A percentile compares a stretch with the other conserved stretches of the same genome.
These are phyloP conservation scores for Arthrobotrys iridis DNA, from an alignment of 2,329 filamentous ascomycete species.

Conservation along the genomic window DNA sequence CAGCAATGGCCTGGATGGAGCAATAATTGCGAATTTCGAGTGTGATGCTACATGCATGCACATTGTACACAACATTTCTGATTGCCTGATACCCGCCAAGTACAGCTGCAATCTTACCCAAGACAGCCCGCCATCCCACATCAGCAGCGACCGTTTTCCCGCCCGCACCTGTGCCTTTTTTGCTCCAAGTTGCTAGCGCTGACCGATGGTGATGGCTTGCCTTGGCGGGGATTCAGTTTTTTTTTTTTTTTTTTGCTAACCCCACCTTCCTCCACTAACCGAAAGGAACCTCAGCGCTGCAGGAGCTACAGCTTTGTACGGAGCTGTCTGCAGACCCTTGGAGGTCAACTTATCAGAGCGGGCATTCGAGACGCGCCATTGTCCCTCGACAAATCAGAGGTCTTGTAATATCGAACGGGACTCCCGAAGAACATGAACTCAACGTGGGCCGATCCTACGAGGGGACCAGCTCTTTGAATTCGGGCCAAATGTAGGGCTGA, in stretches of 20 bases:
- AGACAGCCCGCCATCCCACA: slow-evolving; percentile 5
- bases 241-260: slow-evolving; percentile 22
- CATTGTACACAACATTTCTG: neutral
- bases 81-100: slow-evolving; percentile 10
- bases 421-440: slow-evolving; percentile 43
- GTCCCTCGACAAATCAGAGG: slow-evolving; percentile 42
- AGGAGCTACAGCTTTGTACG: neutral
- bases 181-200: slow-evolving; percentile 30
- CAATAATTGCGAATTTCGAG: slow-evolving; percentile 12
- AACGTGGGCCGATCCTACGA: slow-evolving; percentile 38
- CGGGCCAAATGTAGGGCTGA: slow-evolving; percentile 43
- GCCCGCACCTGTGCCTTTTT: neutral
- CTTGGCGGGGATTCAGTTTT: slow-evolving; percentile 25
- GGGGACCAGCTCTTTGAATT: neutral
- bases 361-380: slow-evolving; percentile 40
- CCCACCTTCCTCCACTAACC: slow-evolving; percentile 48
- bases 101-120: slow-evolving; percentile 28
- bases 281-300: slow-evolving; percentile 7
- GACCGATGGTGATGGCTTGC: slow-evolving; percentile 26
- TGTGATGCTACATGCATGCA: too few relatives aligned
- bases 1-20: neutral
- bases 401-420: slow-evolving; percentile 34
- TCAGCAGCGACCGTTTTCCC: slow-evolving; percentile 1
- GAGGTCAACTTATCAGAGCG: slow-evolving; percentile 30
- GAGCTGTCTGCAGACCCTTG: slow-evolving; percentile 22